Conservation (phyloP, 805 yeast genomes). For the Cyberlindnera veronae region DNA sequence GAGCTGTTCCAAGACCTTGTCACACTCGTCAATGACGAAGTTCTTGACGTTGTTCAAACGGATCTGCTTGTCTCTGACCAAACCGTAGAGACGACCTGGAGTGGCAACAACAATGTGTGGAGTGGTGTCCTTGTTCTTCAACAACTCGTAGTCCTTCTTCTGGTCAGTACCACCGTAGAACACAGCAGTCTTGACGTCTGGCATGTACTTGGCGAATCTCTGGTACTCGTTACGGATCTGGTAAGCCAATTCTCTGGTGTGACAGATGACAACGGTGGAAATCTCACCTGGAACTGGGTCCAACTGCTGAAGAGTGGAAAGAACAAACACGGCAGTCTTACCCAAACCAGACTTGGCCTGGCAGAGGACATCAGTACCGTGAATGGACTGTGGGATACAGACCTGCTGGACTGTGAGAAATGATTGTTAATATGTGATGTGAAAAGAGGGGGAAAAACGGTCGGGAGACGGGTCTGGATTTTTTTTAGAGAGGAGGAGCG, state of each 20-base stretch:
- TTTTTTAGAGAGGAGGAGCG: background rate
- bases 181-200: constrained; percentile 94
- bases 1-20: constrained; percentile 85
- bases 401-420: constrained; percentile 83
- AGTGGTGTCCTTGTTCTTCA: constrained; percentile 88
- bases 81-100: constrained; percentile 95
- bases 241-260: constrained; percentile 97
- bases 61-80: constrained; percentile 86
- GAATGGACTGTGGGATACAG: constrained; percentile 95
- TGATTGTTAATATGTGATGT: constrained; percentile 13
- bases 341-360: constrained; percentile 99
- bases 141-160: constrained; percentile 77
- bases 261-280: constrained; percentile 91
- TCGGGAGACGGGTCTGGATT: background rate
- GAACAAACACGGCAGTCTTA: constrained; percentile 96
- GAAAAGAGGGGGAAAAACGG: background rate
- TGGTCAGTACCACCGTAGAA: constrained; percentile 95
- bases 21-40: constrained; percentile 97
- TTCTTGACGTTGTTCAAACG: constrained; percentile 87
- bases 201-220: constrained; percentile 97
- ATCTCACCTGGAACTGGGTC: constrained; percentile 98
- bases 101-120: constrained; percentile 98
- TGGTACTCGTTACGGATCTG: constrained; percentile 97
- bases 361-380: constrained; percentile 96
- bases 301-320: constrained; percentile 92